Evolutionary conservation across 495 filamentous ascomycete species (phyloP), one percentile per base, ranked within the genome.

Genomic region (Hypoxylon subgilvum): DNA sequence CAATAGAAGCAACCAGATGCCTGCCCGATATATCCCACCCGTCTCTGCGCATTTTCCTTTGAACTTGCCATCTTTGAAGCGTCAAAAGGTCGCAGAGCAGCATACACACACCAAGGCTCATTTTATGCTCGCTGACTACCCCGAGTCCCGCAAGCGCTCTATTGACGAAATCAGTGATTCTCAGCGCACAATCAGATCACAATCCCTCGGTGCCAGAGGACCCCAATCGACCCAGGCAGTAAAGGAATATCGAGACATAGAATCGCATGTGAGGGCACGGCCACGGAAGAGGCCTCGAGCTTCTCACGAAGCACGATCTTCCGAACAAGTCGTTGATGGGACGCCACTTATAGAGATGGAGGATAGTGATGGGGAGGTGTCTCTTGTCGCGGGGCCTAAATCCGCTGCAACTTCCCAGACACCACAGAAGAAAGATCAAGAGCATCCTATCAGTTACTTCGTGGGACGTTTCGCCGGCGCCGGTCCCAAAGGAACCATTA

Each of bases 61-160:
- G 4, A 59, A 40, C 38, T 25, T 52, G 27, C 66, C 68, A 5
- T 32, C 52, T 10, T 21, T 65, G 6, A 76, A 73, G 46, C 72
- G 69, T 28, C 61, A 50, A 34, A 74, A 55, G 25, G 19, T 55
- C 25, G 46, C 48, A 49, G 55, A 57, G 27, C 19, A 19, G 12
- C 27, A 9, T 39, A 19, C 12, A 45, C 52, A 57, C 8, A 46
- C 47, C 19, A 19, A 40, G 1, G 41, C 50, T 45, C 48, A 30
- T 1, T 67, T 67, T 23, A 50, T 14, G 10, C 23, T 43, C 14
- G 7, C 22, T 1, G 38, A 48, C 12, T 35, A n/a, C 1, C 41
- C 27, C 4, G 36, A 2, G 6, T 2, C 57, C 18, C 57, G 57
- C 46, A 68, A 63, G 36, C 60, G 57, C 19, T 63, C 61, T 23